phyloP scores from a whole-genome alignment of 495 filamentous ascomycete genomes.

The Neurospora hispaniola region DNA sequence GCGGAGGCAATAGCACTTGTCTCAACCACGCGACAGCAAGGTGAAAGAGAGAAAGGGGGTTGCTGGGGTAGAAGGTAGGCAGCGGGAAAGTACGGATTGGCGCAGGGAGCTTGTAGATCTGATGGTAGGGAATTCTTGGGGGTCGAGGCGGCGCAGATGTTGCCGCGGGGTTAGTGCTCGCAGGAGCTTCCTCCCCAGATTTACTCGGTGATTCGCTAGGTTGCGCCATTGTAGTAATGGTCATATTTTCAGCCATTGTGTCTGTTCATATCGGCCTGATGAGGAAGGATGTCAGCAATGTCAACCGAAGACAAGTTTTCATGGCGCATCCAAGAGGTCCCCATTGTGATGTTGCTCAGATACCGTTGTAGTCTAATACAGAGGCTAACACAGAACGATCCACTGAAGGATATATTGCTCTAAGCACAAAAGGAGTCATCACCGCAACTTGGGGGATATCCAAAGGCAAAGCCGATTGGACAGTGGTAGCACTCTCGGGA shows the following conservation, averaged over 20 bases:
- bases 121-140: slow-evolving; percentile 37
- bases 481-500: neutral
- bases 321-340: neutral
- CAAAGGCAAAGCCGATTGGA: neutral
- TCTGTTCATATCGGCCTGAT: slow-evolving; percentile 27
- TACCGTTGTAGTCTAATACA: slow-evolving; percentile 98
- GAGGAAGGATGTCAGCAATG: neutral
- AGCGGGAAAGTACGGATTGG: slow-evolving; percentile 73
- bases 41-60: slow-evolving; percentile 77
- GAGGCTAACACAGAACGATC: slow-evolving; percentile 60
- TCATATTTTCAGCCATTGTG: slow-evolving; percentile 30
- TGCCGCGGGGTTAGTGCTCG: slow-evolving; percentile 9
- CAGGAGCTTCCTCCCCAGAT: neutral
- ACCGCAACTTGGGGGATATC: slow-evolving; percentile 28
- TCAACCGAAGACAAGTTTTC: neutral
- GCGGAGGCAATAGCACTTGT: slow-evolving; percentile 54
- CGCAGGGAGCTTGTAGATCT: slow-evolving; percentile 69
- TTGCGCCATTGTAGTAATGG: neutral
- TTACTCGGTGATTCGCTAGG: neutral
- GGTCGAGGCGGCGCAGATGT: slow-evolving; percentile 7
- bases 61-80: slow-evolving; percentile 80
- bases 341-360: slow-evolving; percentile 50
- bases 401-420: slow-evolving; percentile 56
- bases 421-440: slow-evolving; percentile 53
- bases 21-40: slow-evolving; percentile 65